A percentile compares a stretch with the other conserved stretches of the same genome.
Evolutionary conservation across 768 basidiomycete species (phyloP).

Genomic region (Megacollybia marginata): DNA sequence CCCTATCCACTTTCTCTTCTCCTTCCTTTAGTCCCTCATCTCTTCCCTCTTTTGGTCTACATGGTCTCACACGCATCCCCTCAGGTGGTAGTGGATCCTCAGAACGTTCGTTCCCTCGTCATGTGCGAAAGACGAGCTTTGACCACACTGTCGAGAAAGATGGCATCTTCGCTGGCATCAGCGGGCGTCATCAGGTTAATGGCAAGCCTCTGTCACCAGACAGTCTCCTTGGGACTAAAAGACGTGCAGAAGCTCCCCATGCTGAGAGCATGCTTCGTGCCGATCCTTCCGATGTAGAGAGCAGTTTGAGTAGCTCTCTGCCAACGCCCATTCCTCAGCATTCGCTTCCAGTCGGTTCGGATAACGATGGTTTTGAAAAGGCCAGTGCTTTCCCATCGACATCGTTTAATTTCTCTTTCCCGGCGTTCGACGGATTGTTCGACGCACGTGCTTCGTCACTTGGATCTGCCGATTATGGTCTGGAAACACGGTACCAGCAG

Average conservation of each 20-base stretch:
- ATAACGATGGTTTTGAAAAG: conserved; percentile 29
- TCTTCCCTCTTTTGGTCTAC: conserved; percentile 62
- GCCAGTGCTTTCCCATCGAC: conserved; percentile 56
- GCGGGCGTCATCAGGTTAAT: conserved; percentile 75
- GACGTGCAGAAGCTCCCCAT: conserved; percentile 76
- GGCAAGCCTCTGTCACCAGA: conserved; percentile 65
- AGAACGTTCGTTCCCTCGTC: conserved; percentile 62
- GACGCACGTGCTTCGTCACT: conserved; percentile 32
- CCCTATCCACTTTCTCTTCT: conserved; percentile 34
- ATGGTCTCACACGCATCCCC: conserved; percentile 42
- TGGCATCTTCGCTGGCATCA: conserved; percentile 47
- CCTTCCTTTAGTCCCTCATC: conserved; percentile 62
- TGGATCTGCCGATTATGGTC: conserved; percentile 3
- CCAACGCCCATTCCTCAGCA: conserved; percentile 8
- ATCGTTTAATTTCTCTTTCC: conserved; percentile 67
- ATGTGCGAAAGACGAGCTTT: conserved; percentile 91
- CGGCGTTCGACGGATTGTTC: conserved; percentile 59
- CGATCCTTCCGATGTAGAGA: conserved; percentile 58
- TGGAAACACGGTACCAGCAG: neutral
- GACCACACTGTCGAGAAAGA: conserved; percentile 83
- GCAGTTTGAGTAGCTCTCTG: conserved; percentile 16
- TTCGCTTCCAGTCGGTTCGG: conserved; percentile 25
- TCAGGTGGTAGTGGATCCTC: conserved; percentile 21
- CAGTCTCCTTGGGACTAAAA: conserved; percentile 62
- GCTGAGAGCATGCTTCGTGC: conserved; percentile 73